phyloP scores from a whole-genome alignment of 345 rosid genomes.

The Draba incana region DNA sequence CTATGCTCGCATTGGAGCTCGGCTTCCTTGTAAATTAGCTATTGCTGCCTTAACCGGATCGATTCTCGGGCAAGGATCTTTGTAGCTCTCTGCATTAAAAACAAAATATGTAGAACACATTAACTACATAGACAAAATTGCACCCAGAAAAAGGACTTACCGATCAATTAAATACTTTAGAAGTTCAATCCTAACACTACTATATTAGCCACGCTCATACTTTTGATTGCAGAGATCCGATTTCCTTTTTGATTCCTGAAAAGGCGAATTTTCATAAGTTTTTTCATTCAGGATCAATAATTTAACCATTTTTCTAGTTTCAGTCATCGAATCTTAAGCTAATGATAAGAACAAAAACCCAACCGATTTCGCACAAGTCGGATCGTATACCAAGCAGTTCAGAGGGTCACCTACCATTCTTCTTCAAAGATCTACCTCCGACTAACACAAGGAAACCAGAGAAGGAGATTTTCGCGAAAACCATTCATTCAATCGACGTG shows the following conservation, averaged over 20 bases:
- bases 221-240: constrained; percentile 75
- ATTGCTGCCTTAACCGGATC: constrained; percentile 88
- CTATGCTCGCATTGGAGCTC: constrained; percentile 97
- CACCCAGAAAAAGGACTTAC: not conserved
- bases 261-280: constrained; percentile 11
- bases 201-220: constrained; percentile 48
- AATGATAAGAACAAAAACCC: too few species aligned
- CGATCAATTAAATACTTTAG: not conserved
- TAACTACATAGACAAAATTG: not conserved
- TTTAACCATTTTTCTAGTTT: not conserved
- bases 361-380: too few species aligned
- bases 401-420: too few species aligned
- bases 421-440: too few species aligned
- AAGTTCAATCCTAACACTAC: too few species aligned
- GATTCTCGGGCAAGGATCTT: constrained; percentile 87
- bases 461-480: too few species aligned
- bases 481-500: too few species aligned
- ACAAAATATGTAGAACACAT: constrained; percentile 7
- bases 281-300: not conserved
- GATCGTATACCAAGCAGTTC: too few species aligned
- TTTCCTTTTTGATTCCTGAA: constrained; percentile 92
- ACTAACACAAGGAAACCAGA: too few species aligned
- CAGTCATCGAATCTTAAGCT: not conserved
- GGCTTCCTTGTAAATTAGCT: constrained; percentile 85
- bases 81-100: constrained; percentile 67